A percentile compares a stretch with the other conserved stretches of the same genome.
Conservation (phyloP, 2,329 filamentous ascomycete species). For the Aspergillus hiratsukae region DNA sequence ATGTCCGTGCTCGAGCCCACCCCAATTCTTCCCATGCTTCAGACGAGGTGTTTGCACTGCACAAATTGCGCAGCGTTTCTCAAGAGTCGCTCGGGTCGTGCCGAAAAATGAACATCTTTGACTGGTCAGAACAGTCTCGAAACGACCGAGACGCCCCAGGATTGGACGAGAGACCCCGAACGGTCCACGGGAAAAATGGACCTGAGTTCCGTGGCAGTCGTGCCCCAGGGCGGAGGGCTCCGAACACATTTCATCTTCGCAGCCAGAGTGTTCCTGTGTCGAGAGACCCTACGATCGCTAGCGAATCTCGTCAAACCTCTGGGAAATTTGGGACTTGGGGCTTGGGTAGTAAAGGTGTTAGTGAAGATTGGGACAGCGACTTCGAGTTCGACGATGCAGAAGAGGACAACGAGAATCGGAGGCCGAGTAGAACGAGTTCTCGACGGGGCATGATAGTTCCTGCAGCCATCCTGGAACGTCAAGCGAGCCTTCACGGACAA, state of each 20-base stretch:
- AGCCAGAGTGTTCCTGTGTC: slow-evolving; percentile 63
- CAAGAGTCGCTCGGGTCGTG: slow-evolving; percentile 33
- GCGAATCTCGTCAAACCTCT: slow-evolving; percentile 47
- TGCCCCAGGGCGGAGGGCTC: slow-evolving; percentile 52
- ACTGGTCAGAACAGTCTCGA: slow-evolving; percentile 59
- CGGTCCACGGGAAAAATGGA: slow-evolving; percentile 61
- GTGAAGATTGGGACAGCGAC: slow-evolving; percentile 65
- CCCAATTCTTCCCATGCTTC: slow-evolving; percentile 2
- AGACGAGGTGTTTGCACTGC: slow-evolving; percentile 4
- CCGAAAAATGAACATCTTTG: slow-evolving; percentile 55
- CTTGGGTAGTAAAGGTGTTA: slow-evolving; percentile 61
- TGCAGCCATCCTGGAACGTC: slow-evolving; percentile 58
- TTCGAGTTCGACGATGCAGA: slow-evolving; percentile 59
- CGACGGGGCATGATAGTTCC: slow-evolving; percentile 49
- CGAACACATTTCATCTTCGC: slow-evolving; percentile 58
- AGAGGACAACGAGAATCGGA: slow-evolving; percentile 42
- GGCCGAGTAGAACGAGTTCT: slow-evolving; percentile 17
- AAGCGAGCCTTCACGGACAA: slow-evolving; percentile 62
- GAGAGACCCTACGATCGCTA: slow-evolving; percentile 47
- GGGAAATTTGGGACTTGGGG: slow-evolving; percentile 63
- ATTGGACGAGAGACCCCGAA: slow-evolving; percentile 54
- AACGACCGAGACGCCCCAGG: slow-evolving; percentile 50
- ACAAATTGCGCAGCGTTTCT: slow-evolving; percentile 10
- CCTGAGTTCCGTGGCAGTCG: slow-evolving; percentile 54
- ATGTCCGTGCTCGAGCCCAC: slow-evolving; percentile 1